Evolutionary conservation across 2,329 filamentous ascomycete species (phyloP).

Genomic region (Colletotrichum noveboracense): DNA sequence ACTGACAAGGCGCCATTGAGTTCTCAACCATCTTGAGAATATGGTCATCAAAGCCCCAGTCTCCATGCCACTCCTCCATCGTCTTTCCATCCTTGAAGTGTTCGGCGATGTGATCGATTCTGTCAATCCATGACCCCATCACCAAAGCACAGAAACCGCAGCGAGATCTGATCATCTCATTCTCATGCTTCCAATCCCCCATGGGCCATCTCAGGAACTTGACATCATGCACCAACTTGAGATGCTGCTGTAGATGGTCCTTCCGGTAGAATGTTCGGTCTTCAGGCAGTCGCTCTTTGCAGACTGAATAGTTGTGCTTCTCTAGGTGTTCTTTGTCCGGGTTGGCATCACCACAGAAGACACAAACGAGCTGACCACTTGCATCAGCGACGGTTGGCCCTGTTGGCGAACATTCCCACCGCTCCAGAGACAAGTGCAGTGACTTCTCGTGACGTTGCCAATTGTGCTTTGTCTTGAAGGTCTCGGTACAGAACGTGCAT

Average conservation of each 20-base stretch:
- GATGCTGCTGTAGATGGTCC: slow-evolving; percentile 48
- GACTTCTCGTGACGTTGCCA: slow-evolving; percentile 57
- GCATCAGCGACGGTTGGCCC: slow-evolving; percentile 32
- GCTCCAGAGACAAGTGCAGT: slow-evolving; percentile 45
- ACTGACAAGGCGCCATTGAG: slow-evolving; percentile 39
- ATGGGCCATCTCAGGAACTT: slow-evolving; percentile 13
- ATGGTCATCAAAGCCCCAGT: slow-evolving; percentile 41
- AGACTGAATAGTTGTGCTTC: slow-evolving; percentile 44
- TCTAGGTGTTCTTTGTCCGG: slow-evolving; percentile 39
- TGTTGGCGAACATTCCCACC: slow-evolving; percentile 45
- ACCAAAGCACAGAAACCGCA: slow-evolving; percentile 43
- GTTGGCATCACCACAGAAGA: slow-evolving; percentile 39
- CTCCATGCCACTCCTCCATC: slow-evolving; percentile 46
- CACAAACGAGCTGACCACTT: slow-evolving; percentile 39
- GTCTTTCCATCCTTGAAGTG: slow-evolving; percentile 42
- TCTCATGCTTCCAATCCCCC: slow-evolving; percentile 10
- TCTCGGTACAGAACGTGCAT: slow-evolving; percentile 52
- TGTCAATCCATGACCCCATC: slow-evolving; percentile 36
- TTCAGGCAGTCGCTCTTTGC: slow-evolving; percentile 49
- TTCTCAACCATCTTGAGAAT: slow-evolving; percentile 42
- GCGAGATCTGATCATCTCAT: slow-evolving; percentile 25
- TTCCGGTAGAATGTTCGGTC: slow-evolving; percentile 51
- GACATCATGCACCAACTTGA: slow-evolving; percentile 24
- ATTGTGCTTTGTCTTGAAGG: slow-evolving; percentile 49
- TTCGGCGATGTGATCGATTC: slow-evolving; percentile 41